Conservation (phyloP, 805 yeast species). For the Pichia cephalocereana region DNA sequence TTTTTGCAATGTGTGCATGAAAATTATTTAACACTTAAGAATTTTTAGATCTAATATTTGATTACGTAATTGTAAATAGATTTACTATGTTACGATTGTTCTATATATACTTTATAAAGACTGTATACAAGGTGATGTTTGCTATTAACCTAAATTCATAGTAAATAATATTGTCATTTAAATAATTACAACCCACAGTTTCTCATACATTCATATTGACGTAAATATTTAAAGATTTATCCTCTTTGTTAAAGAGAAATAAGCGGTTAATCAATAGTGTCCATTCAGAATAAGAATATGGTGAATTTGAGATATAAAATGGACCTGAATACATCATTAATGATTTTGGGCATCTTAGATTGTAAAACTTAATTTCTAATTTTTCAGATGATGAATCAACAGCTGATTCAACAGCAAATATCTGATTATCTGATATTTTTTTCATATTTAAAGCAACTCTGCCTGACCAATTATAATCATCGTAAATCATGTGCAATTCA, state of each 20-base stretch:
- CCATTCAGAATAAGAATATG: conserved; percentile 1
- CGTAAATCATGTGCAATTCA: conserved; percentile 1
- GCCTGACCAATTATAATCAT: conserved; percentile 2
- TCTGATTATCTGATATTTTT: not conserved
- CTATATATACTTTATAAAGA: too few relatives aligned
- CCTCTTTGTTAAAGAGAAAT: not conserved
- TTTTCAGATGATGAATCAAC: not conserved
- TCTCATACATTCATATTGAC: not conserved
- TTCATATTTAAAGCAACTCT: conserved; percentile 6
- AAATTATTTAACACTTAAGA: too few relatives aligned
- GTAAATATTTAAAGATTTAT: not conserved
- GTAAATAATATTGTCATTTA: too few relatives aligned
- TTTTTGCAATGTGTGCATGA: too few relatives aligned
- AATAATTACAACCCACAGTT: too few relatives aligned
- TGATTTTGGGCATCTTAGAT: not conserved
- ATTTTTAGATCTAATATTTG: too few relatives aligned
- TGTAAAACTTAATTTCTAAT: conserved; percentile 2
- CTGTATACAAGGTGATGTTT: too few relatives aligned
- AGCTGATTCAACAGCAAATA: conserved; percentile 10
- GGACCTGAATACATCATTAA: not conserved
- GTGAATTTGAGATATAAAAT: not conserved
- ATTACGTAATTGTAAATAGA: too few relatives aligned
- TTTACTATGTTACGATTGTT: too few relatives aligned
- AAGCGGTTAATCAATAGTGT: not conserved
- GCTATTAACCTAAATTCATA: too few relatives aligned